A percentile compares a stretch with the other conserved stretches of the same genome.
phyloP scores from a whole-genome alignment of 176 grass and related monocot species.

The Carex pumila region DNA sequence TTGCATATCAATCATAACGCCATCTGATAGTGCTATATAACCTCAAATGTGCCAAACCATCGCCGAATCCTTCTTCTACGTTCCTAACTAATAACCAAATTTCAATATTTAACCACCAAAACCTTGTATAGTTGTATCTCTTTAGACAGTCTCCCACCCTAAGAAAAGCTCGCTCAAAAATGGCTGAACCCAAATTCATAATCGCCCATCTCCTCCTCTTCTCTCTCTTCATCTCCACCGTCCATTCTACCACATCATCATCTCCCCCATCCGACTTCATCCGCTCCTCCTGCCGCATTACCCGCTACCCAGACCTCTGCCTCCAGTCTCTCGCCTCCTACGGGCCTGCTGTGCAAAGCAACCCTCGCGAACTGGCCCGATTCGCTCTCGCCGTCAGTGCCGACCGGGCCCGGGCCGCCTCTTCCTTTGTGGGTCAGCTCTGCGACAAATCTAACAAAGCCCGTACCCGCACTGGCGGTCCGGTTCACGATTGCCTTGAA shows the following conservation, averaged over 20 bases:
- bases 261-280: conserved; percentile 42
- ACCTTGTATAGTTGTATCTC: not conserved
- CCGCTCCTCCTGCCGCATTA: conserved; percentile 65
- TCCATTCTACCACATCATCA: not conserved
- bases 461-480: conserved; percentile 9
- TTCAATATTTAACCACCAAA: not conserved
- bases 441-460: not conserved
- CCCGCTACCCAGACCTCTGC: conserved; percentile 79
- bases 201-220: not conserved
- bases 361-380: conserved; percentile 64
- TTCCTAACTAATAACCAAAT: not conserved
- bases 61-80: not conserved
- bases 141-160: not conserved
- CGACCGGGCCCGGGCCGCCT: conserved; percentile 60
- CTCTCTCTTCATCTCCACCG: conserved; percentile 13
- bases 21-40: not conserved
- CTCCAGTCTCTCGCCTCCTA: conserved; percentile 58
- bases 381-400: conserved; percentile 66
- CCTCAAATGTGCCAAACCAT: not conserved
- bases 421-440: conserved; percentile 43
- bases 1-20: not conserved
- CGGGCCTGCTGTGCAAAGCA: conserved; percentile 38
- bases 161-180: not conserved
- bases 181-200: not conserved
- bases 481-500: conserved; percentile 75